Evolutionary conservation across 768 basidiomycete genomes (phyloP), one percentile per base, ranked within the genome.

Genomic region (Solioccasus polychromus): DNA sequence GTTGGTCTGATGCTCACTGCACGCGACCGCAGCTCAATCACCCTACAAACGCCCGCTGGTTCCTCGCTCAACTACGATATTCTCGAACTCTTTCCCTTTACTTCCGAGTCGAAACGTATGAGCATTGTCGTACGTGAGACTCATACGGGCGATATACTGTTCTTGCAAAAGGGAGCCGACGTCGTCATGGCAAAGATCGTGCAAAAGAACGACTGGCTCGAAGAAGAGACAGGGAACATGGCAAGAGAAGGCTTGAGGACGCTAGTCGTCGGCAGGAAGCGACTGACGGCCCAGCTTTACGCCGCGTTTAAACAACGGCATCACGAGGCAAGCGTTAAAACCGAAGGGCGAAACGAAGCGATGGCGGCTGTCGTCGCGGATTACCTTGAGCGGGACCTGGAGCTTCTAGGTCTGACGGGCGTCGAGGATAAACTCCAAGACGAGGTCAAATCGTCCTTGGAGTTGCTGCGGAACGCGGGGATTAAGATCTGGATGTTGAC

Each of bases 401-500:
- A 99, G 64, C 66, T 99, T 31, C 70, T 97, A 7, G 95, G 95
- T 2, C 67, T 98, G 53, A 99, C 96, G 0, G 96, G 95, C n/a
- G 96, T 99, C 7, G 96, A 99, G 64, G 96, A 99, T 66, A 97
- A 97, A 68, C 69, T 99, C 47, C 96, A 99, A 60, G 96, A 98
- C 49, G 94, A 95, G 19, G 95, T 99, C 57, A 93, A 89, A 64
- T 80, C 85, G 35, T 96, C 96, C 2, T 69, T 99, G 47, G 96
- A 98, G 68, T 61, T 98, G 42, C 66, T 99, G 52, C 73, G 94
- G 54, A 98, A 98, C 63, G 96, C 95, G 0, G 95, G 95, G 4
- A 83, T 99, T 68, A 96, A 90, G 76, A 98, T 99, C 47, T 99
- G 96, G 96, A 98, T 98, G 96, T 74, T 98, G 57, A 99, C 96